Base-by-base conservation (phyloP, 768 basidiomycete species). In the Xerocomus potaroensis region DNA sequence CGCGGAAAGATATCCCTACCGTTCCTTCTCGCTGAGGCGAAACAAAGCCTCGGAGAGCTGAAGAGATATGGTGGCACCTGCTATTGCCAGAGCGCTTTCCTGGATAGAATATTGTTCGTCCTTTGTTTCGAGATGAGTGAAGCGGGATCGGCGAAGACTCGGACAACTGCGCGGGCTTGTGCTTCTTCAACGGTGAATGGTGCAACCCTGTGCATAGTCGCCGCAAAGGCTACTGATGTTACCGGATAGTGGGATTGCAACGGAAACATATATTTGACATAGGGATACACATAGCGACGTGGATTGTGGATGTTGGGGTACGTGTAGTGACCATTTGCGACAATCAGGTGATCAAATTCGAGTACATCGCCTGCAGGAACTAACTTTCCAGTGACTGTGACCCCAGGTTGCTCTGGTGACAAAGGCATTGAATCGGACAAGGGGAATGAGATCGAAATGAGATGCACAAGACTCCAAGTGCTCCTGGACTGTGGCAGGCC, bases 151-250 rank as follows among this genome's bases (percentile, higher is more conserved):
- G 69, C 68, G 49, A 87, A 84, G 0, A 75, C 78, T 19, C 72
- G 71, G 18, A 82, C 61, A 7, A 79, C 72, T 3, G 80, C 83
- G 0, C 76, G 77, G 1, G 84, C 83, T 65, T 95, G 93, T 0
- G 78, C 79, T 64, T 96, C 90, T 39, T 84, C 72, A 0, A 91
- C 58, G 1, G 89, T 91, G 48, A 94, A 77, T 3, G 91, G 92
- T 0, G 75, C 75, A 19, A 89, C 79, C 27, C 70, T 68, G 22
- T 71, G 60, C 1, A 72, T 71, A 10, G 90, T 74, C 2, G 86
- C 79, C 41, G 86, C 68, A 63, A 91, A 88, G 8, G 79, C 84
- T 32, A 89, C 58, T 5, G 75, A 75, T 1, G 71, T 59, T 1
- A 72, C 68, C 72, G 81, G 58, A 69, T 74, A 36, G 55, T 47